These are phyloP conservation scores for sorghum (Sorghum bicolor) DNA, from an alignment of 176 grass and related monocot genomes.

Conservation along the genomic window Sorghum_bicolor_NCBIv3 NC_012874.2:438501-439000, in stretches of 20 bases:
- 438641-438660: slow-evolving; percentile 52
- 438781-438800: neutral
- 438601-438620: slow-evolving; percentile 47
- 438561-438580: slow-evolving; percentile 54
- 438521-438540: slow-evolving; percentile 52
- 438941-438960: slow-evolving; percentile 21
- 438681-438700: slow-evolving; percentile 60
- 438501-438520: slow-evolving; percentile 29
- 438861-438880: slow-evolving; percentile 64
- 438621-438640: slow-evolving; percentile 76
- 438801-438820: slow-evolving; percentile 45
- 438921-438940: slow-evolving; percentile 10
- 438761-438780: neutral
- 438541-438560: slow-evolving; percentile 55
- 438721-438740: slow-evolving; percentile 37
- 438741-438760: slow-evolving; percentile 38
- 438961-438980: neutral
- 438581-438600: slow-evolving; percentile 57
- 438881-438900: slow-evolving; percentile 56
- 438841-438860: slow-evolving; percentile 36
- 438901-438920: neutral
- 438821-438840: slow-evolving; percentile 53
- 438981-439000: neutral
- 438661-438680: slow-evolving; percentile 48
- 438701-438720: slow-evolving; percentile 62